Conservation (phyloP, 1,139 yeast species). For the Lodderomyces margitis region DNA sequence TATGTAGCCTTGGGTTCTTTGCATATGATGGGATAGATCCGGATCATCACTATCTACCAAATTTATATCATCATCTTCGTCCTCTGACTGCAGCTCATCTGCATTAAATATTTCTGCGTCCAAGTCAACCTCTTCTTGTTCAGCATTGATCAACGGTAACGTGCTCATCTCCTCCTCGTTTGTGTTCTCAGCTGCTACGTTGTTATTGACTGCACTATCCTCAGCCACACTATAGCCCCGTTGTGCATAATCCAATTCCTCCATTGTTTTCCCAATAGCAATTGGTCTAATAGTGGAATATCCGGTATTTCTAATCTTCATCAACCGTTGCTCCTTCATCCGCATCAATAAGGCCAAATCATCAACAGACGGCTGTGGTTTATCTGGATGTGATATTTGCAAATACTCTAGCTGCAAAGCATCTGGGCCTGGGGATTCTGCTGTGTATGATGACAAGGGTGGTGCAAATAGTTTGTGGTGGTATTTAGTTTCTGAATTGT, state of each 20-base stretch:
- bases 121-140: slow-evolving; percentile 30
- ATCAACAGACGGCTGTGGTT: neutral
- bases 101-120: slow-evolving; percentile 50
- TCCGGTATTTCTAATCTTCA: slow-evolving; percentile 47
- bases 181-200: slow-evolving; percentile 13
- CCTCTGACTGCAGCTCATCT: slow-evolving; percentile 18
- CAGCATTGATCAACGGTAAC: slow-evolving; percentile 6
- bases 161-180: slow-evolving; percentile 8
- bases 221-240: slow-evolving; percentile 8
- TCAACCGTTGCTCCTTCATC: slow-evolving; percentile 24
- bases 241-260: slow-evolving; percentile 35
- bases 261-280: slow-evolving; percentile 57
- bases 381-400: slow-evolving; percentile 11
- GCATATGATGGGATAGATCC: neutral
- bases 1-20: neutral
- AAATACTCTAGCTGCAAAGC: slow-evolving; percentile 30
- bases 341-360: neutral
- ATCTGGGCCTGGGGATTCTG: slow-evolving; percentile 51
- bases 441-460: slow-evolving; percentile 52
- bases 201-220: slow-evolving; percentile 2
- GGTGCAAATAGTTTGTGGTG: slow-evolving; percentile 38
- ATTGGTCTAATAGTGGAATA: slow-evolving; percentile 50
- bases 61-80: slow-evolving; percentile 35
- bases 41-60: slow-evolving; percentile 15
- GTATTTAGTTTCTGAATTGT: slow-evolving; percentile 8